Base-by-base conservation (phyloP, 2,329 filamentous ascomycete species). In the Nothopassalora personata region DNA sequence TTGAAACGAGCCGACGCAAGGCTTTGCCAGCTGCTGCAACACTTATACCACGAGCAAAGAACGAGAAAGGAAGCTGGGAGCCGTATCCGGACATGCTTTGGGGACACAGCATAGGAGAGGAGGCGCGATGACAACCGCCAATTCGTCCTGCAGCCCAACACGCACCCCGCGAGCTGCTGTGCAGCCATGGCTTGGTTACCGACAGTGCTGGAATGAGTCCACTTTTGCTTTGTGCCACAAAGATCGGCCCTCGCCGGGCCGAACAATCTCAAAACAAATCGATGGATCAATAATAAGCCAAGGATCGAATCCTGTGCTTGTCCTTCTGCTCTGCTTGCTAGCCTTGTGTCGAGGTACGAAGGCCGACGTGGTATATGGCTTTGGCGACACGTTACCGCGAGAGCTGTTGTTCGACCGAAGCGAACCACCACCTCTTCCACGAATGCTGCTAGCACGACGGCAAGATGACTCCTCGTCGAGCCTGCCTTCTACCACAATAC, bases 391-490 rank as follows among this genome's bases (percentile, higher is more conserved):
- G 28, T 59, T 60, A 4, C 59, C 56, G 8, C 49, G 52, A 19
- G 65, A 67, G 56, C 62, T 70, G 18, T 54, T 70, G 34, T 69
- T 67, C 61, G 70, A 72, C 59, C 58, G 60, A 51, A 65, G 67
- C 34, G 61, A 64, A 53, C 65, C 67, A 18, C 68, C 68, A 48
- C 56, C 60, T 31, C 58, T 60, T 49, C 60, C 61, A 54, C 65
- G 61, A 19, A 65, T 67, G 65, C 61, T 54, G 28, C 56, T 70
- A 53, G 57, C 64, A 47, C 61, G 58, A 49, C 62, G 66, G 52
- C 64, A 67, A 58, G 63, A 63, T 39, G 57, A 54, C 30, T 63
- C 59, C 36, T 61, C 60, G 48, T 54, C 61, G 13, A 30, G 23
- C 23, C 54, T 60, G 43, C 49, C 61, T 19, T 61, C 62, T 18